Evolutionary conservation across 164 flowering plant genomes (phyloP).

Genomic region (Amborella trichopoda): DNA sequence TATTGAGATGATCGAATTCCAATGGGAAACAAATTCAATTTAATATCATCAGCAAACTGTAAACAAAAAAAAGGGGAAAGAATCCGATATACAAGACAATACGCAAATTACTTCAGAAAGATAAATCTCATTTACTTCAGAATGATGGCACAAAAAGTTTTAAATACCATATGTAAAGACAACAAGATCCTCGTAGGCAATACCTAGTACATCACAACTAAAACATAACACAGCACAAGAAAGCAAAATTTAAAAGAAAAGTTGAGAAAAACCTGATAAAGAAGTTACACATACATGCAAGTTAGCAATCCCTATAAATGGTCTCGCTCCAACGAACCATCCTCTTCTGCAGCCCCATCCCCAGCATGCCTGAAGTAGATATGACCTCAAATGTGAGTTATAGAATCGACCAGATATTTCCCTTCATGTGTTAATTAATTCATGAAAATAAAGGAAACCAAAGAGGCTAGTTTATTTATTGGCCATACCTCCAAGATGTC

Average conservation of each 20-base stretch:
- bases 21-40: no score
- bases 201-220: background rate
- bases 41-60: no score
- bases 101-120: no score
- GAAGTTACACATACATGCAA: background rate
- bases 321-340: background rate
- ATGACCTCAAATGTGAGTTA: no score
- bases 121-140: no score
- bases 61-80: no score
- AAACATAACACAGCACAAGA: background rate
- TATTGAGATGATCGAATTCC: no score
- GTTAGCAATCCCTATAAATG: background rate
- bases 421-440: background rate
- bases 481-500: constrained; percentile 84
- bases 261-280: background rate
- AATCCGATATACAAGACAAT: no score
- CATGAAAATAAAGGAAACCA: background rate
- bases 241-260: background rate
- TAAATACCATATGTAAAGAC: no score
- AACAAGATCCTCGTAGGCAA: background rate
- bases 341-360: background rate
- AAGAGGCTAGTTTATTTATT: no score
- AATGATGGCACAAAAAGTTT: no score
- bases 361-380: constrained; percentile 1
- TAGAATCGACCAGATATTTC: background rate